Evolutionary conservation across 1,139 yeast species (phyloP).

Genomic region (Blastobotrys proliferans): DNA sequence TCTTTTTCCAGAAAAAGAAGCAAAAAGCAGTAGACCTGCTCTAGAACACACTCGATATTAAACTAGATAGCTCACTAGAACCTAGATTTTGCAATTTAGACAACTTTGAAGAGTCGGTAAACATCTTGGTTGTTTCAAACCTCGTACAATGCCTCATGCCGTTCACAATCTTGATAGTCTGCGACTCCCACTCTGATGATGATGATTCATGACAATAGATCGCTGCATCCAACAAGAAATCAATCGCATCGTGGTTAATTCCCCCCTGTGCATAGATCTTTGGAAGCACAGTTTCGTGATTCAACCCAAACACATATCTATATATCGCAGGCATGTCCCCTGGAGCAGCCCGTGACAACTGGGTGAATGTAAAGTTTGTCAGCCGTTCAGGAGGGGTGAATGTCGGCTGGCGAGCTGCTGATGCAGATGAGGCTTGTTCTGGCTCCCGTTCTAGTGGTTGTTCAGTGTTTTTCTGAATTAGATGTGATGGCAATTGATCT

Average conservation of each 20-base stretch:
- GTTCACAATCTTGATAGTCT: constrained; percentile 16
- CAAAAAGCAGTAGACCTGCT: neutral
- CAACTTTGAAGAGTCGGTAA: constrained; percentile 13
- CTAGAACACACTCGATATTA: constrained; percentile 1
- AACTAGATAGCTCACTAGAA: constrained; percentile 1
- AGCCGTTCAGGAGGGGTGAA: constrained; percentile 17
- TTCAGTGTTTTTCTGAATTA: no score
- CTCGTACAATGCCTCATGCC: constrained; percentile 17
- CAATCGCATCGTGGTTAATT: constrained; percentile 53
- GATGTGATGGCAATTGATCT: constrained; percentile 17
- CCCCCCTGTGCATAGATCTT: constrained; percentile 47
- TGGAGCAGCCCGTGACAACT: constrained; percentile 23
- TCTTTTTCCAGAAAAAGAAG: neutral
- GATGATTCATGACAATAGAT: constrained; percentile 14
- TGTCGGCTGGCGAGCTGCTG: neutral
- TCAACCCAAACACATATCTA: constrained; percentile 37
- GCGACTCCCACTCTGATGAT: constrained; percentile 8
- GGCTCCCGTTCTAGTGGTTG: neutral
- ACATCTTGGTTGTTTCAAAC: constrained; percentile 18
- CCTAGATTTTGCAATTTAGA: constrained; percentile 2
- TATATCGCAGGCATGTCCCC: constrained; percentile 36
- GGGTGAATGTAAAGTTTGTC: constrained; percentile 23
- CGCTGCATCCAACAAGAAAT: constrained; percentile 50
- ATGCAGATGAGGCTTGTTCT: neutral
- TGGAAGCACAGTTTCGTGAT: constrained; percentile 34